Evolutionary conservation across 2,329 filamentous ascomycete species (phyloP), one percentile per base, ranked within the genome.

Genomic region (Pseudogymnoascus sp.): DNA sequence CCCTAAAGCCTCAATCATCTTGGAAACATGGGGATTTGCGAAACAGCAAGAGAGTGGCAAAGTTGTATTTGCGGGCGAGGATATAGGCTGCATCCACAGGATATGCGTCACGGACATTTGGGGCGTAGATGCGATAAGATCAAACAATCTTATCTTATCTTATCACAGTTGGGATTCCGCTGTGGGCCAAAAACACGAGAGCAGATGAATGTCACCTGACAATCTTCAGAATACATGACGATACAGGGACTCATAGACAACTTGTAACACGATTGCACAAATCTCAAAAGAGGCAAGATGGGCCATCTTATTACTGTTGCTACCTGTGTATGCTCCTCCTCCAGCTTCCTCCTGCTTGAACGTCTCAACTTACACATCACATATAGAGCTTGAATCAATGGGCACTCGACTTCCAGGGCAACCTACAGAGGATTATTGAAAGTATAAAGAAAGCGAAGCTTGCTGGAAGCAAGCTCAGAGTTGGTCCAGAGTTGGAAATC

Each of bases 361-460:
- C 7, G 14, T 30, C 25, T 11, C 4, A 18, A 12, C 25, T 50
- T 5, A 50, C 43, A 50, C 22, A 18, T n/a, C 11, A 5, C 6
- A 50, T 50, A 14, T 30, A 50, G 43, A 50, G 43, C 15, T 18
- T 50, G 8, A 77, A 78, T 59, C 76, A 78, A 66, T 78, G 76
- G 76, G 74, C 79, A 8, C 75, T 86, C 9, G 82, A 86, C 67
- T 86, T 80, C 66, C 77, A 81, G 66, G 83, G 83, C 36, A 87
- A 87, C 69, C 71, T 75, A 4, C 75, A 78, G 58, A 76, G 84
- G 15, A 87, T 87, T 64, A 77, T 84, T 37, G 76, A 85, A 68
- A 81, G 78, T 63, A 82, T 87, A 63, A 74, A 72, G 15, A 66
- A 68, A 30, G 82, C 84, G 28, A 86, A 86, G 68, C 73, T 71